Base-by-base conservation (phyloP, 106 monocot species). In the Amphibolis antarctica region DNA sequence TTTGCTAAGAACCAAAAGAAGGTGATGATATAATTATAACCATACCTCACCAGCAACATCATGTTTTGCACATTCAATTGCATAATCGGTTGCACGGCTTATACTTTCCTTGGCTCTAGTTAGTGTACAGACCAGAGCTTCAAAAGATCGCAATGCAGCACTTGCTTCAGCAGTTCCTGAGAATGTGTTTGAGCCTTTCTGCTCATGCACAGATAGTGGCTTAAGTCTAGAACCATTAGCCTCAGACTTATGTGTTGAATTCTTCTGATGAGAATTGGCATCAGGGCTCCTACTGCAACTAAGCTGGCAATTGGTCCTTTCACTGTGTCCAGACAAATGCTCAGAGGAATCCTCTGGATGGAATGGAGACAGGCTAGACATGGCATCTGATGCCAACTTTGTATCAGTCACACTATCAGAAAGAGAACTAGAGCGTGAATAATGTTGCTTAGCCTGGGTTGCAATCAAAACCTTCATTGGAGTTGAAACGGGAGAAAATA, bases 51-150 rank as follows among this genome's bases (percentile, higher is more conserved):
- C 71, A 52, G 98, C 87, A 78, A 85, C 85, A 42, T 79, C 87
- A 79, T 75, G 75, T 68, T 81, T 91, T 72, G 79, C 83, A 74
- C 88, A 99, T 13, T 88, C 91, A 67, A 99, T 83, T 53, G 91
- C 91, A 76, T 80, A 61, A 12, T 85, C 85, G 28, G 98, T 99
- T 76, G 98, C 98, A 63, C 85, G 84, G 53, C 79, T 80, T 66
- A 99, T 99, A 62, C 88, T 88, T 23, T 99, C 98, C 71, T 99
- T 99, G 46, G 91, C 87, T 63, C 98, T 82, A 55, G 98, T 80
- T 58, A 99, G 69, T 60, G 80, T 79, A 73, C 66, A 79, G 44
- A 99, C 65, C 15, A 82, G 60, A 67, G 72, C 71, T 70, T 92
- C 84, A 78, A 99, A 99, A 52, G 71, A 72, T 70, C 79, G 88